Conservation (phyloP, 2,329 filamentous ascomycete species). For the Tolypocladium endophyticum region DNA sequence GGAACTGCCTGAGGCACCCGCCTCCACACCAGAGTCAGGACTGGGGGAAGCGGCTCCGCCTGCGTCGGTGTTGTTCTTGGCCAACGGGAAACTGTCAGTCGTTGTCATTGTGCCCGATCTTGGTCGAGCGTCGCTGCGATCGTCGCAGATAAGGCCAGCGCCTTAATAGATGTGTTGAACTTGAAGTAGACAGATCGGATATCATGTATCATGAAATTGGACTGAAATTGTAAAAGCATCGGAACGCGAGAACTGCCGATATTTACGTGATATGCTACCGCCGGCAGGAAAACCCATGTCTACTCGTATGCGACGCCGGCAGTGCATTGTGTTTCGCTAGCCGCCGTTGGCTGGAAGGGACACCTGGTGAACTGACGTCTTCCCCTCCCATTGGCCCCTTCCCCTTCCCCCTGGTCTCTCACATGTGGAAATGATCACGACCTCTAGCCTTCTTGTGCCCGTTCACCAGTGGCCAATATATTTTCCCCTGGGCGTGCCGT, state of each 20-base stretch:
- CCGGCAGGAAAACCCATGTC: background rate
- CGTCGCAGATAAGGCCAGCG: background rate
- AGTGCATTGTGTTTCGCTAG: slow-evolving; percentile 1
- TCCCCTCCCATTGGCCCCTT: too few species aligned
- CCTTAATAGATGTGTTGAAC: background rate
- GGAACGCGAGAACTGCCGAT: background rate
- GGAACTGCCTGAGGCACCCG: slow-evolving; percentile 54
- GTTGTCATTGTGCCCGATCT: slow-evolving; percentile 25
- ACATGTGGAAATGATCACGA: too few species aligned
- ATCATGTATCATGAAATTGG: background rate
- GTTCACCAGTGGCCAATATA: too few species aligned
- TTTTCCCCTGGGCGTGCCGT: too few species aligned
- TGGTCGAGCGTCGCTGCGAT: background rate
- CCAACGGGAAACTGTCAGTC: slow-evolving; percentile 28
- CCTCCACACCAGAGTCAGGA: slow-evolving; percentile 35
- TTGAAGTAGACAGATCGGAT: background rate
- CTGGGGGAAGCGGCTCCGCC: slow-evolving; percentile 23
- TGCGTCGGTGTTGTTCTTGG: slow-evolving; percentile 26
- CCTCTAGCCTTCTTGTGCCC: too few species aligned
- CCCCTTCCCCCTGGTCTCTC: too few species aligned
- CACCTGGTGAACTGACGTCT: too few species aligned
- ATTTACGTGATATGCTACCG: background rate
- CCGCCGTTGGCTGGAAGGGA: background rate
- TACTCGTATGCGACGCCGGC: slow-evolving; percentile 10
- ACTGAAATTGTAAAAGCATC: background rate